phyloP scores from a whole-genome alignment of 2,329 filamentous ascomycete species.

The Clonostachys byssicola region DNA sequence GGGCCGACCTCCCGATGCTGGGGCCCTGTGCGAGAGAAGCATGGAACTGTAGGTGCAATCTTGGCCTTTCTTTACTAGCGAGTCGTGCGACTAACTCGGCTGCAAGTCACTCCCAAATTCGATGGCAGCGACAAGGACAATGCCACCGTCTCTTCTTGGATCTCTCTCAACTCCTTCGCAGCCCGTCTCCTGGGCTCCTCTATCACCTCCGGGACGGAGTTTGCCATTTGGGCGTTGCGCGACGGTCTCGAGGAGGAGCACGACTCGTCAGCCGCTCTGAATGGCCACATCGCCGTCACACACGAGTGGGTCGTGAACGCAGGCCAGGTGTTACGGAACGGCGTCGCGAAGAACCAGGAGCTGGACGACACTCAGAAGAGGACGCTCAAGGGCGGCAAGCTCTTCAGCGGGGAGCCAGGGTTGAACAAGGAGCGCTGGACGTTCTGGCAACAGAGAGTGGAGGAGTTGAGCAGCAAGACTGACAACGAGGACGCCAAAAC shows the following conservation, averaged over 20 bases:
- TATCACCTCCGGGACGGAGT: slow-evolving; percentile 13
- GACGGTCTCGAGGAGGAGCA: slow-evolving; percentile 17
- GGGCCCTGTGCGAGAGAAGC: slow-evolving; percentile 19
- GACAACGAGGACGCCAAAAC: slow-evolving; percentile 9
- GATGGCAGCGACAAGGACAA: slow-evolving; percentile 13
- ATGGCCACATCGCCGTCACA: slow-evolving; percentile 11
- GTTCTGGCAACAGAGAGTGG: slow-evolving; percentile 21
- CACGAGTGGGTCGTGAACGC: slow-evolving; percentile 23
- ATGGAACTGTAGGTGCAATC: slow-evolving; percentile 17
- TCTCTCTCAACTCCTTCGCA: slow-evolving; percentile 24
- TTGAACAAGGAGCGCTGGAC: slow-evolving; percentile 17
- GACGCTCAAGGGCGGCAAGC: slow-evolving; percentile 10
- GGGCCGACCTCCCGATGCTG: slow-evolving; percentile 22
- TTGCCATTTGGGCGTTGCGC: slow-evolving; percentile 22
- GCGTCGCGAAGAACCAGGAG: slow-evolving; percentile 5
- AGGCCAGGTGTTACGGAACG: slow-evolving; percentile 12
- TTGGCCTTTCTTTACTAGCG: background rate
- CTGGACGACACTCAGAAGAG: slow-evolving; percentile 11
- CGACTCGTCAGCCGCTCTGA: slow-evolving; percentile 6
- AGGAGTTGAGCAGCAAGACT: slow-evolving; percentile 6
- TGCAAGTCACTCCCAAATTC: slow-evolving; percentile 15
- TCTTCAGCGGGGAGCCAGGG: slow-evolving; percentile 12
- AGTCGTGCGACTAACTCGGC: background rate
- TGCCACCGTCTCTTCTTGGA: slow-evolving; percentile 13
- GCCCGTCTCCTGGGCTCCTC: slow-evolving; percentile 18